These are phyloP conservation scores for Lentinula lateritia DNA, from an alignment of 768 basidiomycete species.

Conservation along the genomic window DNA sequence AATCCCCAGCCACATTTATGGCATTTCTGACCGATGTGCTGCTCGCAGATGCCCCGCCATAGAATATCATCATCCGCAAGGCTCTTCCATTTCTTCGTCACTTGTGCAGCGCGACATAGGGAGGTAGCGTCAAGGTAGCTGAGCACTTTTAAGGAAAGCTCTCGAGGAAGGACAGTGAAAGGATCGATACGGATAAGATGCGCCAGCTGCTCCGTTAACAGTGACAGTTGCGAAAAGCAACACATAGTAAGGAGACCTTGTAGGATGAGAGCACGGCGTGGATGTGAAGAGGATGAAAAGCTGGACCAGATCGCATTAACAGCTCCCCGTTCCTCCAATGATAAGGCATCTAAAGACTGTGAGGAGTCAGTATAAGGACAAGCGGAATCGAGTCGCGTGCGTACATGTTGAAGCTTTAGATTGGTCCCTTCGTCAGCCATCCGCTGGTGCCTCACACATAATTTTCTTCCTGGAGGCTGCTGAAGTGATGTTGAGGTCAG, in stretches of 20 bases:
- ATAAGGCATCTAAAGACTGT: constrained; percentile 87
- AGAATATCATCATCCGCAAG: constrained; percentile 94
- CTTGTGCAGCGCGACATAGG: constrained; percentile 90
- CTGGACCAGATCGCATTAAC: constrained; percentile 94
- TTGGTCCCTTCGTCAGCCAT: constrained; percentile 97
- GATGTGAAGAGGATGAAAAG: constrained; percentile 92
- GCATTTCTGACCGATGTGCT: constrained; percentile 97
- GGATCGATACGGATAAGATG: constrained; percentile 96
- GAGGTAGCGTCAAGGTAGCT: constrained; percentile 89
- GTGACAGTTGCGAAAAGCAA: constrained; percentile 96
- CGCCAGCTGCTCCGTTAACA: constrained; percentile 86
- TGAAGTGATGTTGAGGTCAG: constrained; percentile 21
- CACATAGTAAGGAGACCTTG: constrained; percentile 98
- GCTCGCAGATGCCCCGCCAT: constrained; percentile 95
- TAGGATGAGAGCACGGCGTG: constrained; percentile 87
- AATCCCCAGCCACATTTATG: constrained; percentile 97
- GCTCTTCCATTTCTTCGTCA: constrained; percentile 74
- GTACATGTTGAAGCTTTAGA: constrained; percentile 83
- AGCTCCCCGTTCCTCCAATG: constrained; percentile 78
- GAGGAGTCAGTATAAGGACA: neutral
- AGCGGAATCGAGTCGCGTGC: constrained; percentile 15
- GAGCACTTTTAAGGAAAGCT: constrained; percentile 83
- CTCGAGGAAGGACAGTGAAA: constrained; percentile 83
- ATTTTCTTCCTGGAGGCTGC: constrained; percentile 56
- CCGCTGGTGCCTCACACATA: constrained; percentile 90